A percentile compares a stretch with the other conserved stretches of the same genome.
These are phyloP conservation scores for Spathaspora boniae DNA, from an alignment of 805 yeast genomes.

Conservation along the genomic window DNA sequence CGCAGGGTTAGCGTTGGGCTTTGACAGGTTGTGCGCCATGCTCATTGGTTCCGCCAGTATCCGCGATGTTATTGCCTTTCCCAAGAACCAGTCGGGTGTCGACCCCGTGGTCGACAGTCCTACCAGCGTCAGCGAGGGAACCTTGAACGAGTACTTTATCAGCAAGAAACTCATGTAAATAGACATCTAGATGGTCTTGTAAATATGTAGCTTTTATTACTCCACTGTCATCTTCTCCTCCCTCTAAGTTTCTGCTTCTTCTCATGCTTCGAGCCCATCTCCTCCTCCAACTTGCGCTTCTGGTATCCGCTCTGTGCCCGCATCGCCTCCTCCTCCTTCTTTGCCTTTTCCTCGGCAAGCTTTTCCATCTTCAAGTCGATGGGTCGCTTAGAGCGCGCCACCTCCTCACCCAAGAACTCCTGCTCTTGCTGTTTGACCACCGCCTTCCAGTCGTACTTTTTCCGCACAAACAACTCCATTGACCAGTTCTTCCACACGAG, in stretches of 20 bases:
- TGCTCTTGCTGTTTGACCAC: slow-evolving; percentile 47
- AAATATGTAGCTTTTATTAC: slow-evolving; percentile 5
- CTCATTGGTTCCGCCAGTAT: slow-evolving; percentile 71
- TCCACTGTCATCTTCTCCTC: slow-evolving; percentile 12
- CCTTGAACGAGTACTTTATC: slow-evolving; percentile 52
- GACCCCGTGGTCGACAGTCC: slow-evolving; percentile 92
- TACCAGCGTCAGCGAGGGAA: slow-evolving; percentile 49
- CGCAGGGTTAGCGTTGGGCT: slow-evolving; percentile 94
- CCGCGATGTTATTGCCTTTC: slow-evolving; percentile 93
- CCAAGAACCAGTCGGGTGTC: slow-evolving; percentile 83
- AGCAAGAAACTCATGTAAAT: slow-evolving; percentile 5
- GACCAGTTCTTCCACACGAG: slow-evolving; percentile 95
- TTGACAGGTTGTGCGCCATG: slow-evolving; percentile 92
- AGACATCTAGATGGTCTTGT: slow-evolving; percentile 4
- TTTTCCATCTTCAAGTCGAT: slow-evolving; percentile 41
- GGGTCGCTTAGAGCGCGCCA: slow-evolving; percentile 29
- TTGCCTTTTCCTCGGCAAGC: slow-evolving; percentile 27
- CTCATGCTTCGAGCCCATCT: slow-evolving; percentile 3
- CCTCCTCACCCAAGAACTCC: slow-evolving; percentile 19
- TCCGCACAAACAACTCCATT: slow-evolving; percentile 73
- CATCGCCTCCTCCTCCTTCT: slow-evolving; percentile 23
- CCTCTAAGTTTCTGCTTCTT: slow-evolving; percentile 17
- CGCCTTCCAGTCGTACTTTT: slow-evolving; percentile 79
- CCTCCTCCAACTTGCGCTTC: slow-evolving; percentile 20
- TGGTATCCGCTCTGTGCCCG: slow-evolving; percentile 17